A percentile compares a stretch with the other conserved stretches of the same genome.
These are phyloP conservation scores for Gypsophila paniculata DNA, from an alignment of 179 eudicot species.

Conservation along the genomic window DNA sequence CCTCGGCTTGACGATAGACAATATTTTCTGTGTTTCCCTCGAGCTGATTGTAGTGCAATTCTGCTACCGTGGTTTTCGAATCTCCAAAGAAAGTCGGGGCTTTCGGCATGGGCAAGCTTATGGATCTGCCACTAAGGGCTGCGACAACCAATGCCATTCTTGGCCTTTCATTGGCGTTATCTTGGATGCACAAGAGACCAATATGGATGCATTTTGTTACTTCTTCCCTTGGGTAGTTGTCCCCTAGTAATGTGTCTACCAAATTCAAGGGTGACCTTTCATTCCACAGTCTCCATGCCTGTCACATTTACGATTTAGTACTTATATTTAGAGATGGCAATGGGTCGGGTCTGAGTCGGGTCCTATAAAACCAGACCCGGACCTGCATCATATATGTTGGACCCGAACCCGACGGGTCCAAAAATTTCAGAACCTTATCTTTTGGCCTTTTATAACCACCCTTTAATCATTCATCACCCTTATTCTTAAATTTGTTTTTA, in stretches of 20 bases:
- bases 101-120: conserved; percentile 20
- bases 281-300: conserved; percentile 24
- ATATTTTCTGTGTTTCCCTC: background rate
- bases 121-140: conserved; percentile 19
- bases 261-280: conserved; percentile 15
- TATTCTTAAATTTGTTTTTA: no score
- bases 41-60: background rate
- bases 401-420: no score
- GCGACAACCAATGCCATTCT: conserved; percentile 17
- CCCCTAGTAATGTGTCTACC: conserved; percentile 13
- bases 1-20: background rate
- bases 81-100: conserved; percentile 8
- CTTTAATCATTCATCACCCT: no score
- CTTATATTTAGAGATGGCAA: no score
- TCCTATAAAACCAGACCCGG: no score
- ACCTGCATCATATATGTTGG: no score
- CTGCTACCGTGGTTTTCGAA: conserved; percentile 2
- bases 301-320: background rate
- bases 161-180: background rate
- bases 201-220: conserved; percentile 22
- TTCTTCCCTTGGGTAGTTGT: conserved; percentile 8
- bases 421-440: no score
- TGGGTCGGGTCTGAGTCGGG: no score
- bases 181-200: conserved; percentile 16
- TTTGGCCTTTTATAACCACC: no score